Evolutionary conservation across 1,284 basidiomycete species (phyloP).

Genomic region (Entoloma clypeatum): DNA sequence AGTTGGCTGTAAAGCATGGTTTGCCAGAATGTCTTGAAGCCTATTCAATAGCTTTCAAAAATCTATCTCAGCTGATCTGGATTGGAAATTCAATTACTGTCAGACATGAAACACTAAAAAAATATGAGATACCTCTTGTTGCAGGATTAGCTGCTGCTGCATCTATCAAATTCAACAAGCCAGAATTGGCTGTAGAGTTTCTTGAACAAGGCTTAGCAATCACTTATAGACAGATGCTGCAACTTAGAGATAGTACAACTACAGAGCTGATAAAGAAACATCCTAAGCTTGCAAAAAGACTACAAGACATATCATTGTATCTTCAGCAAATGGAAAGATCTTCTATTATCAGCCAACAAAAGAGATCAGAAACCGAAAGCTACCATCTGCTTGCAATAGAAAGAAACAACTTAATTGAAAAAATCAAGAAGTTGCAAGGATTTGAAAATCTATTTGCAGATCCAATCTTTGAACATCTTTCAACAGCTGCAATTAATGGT

Average conservation of each 20-base stretch:
- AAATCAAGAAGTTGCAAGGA: slow-evolving; percentile 12
- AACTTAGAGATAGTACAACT: slow-evolving; percentile 5
- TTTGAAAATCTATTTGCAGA: slow-evolving; percentile 19
- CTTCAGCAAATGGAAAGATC: not conserved
- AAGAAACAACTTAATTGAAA: slow-evolving; percentile 14
- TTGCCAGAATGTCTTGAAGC: too few species aligned
- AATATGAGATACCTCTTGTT: not conserved
- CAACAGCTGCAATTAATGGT: slow-evolving; percentile 14
- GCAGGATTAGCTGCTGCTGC: not conserved
- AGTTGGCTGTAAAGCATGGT: too few species aligned
- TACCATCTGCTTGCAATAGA: slow-evolving; percentile 4
- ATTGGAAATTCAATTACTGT: not conserved
- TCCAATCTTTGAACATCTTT: slow-evolving; percentile 11
- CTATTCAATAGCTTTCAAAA: not conserved
- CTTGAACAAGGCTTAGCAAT: slow-evolving; percentile 12
- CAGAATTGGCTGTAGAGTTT: slow-evolving; percentile 5
- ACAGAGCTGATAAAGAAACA: not conserved
- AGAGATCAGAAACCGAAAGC: not conserved
- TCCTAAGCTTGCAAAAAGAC: not conserved
- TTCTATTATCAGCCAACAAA: not conserved
- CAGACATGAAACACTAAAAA: slow-evolving; percentile 2
- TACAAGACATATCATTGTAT: not conserved
- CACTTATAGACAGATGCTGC: slow-evolving; percentile 9
- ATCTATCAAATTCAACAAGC: slow-evolving; percentile 2
- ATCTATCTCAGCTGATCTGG: slow-evolving; percentile 3